Evolutionary conservation across 768 basidiomycete genomes (phyloP).

Genomic region (Chiua virens): DNA sequence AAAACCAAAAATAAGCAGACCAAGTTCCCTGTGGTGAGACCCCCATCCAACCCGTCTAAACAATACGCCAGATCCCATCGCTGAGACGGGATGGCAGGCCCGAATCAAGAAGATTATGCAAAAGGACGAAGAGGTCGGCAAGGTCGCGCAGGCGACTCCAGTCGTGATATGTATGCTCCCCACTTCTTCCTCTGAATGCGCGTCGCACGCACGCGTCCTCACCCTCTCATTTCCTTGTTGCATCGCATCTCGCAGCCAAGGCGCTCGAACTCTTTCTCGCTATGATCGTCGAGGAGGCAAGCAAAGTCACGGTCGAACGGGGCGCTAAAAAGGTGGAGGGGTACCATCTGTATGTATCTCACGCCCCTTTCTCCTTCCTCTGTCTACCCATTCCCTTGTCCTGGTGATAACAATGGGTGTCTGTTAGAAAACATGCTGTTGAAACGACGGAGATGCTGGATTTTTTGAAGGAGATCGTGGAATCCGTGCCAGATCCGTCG

Average conservation of each 20-base stretch:
- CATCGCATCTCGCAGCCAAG: slow-evolving; percentile 64
- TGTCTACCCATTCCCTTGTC: too few relatives aligned
- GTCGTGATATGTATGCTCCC: slow-evolving; percentile 88
- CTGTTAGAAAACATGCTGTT: slow-evolving; percentile 83
- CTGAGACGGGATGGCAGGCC: slow-evolving; percentile 53
- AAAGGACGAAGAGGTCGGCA: slow-evolving; percentile 98
- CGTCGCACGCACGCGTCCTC: slow-evolving; percentile 11
- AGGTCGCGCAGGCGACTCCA: slow-evolving; percentile 95
- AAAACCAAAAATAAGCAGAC: slow-evolving; percentile 92
- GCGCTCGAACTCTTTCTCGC: slow-evolving; percentile 90
- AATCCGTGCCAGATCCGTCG: slow-evolving; percentile 82
- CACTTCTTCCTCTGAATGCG: slow-evolving; percentile 4
- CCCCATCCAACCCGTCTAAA: slow-evolving; percentile 3
- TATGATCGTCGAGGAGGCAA: slow-evolving; percentile 78
- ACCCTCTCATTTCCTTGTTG: neutral
- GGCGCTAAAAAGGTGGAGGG: slow-evolving; percentile 89
- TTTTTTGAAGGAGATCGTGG: slow-evolving; percentile 91
- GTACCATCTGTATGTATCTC: slow-evolving; percentile 82
- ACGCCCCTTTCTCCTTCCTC: neutral
- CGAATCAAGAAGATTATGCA: slow-evolving; percentile 99
- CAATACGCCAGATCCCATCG: neutral
- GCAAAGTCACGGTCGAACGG: slow-evolving; percentile 73
- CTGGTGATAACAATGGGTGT: neutral
- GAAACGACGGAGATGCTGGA: slow-evolving; percentile 87
- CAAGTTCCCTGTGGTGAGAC: slow-evolving; percentile 83